Evolutionary conservation across 2,329 filamentous ascomycete species (phyloP), one percentile per base, ranked within the genome.

Genomic region (Bipolaris victoriae): DNA sequence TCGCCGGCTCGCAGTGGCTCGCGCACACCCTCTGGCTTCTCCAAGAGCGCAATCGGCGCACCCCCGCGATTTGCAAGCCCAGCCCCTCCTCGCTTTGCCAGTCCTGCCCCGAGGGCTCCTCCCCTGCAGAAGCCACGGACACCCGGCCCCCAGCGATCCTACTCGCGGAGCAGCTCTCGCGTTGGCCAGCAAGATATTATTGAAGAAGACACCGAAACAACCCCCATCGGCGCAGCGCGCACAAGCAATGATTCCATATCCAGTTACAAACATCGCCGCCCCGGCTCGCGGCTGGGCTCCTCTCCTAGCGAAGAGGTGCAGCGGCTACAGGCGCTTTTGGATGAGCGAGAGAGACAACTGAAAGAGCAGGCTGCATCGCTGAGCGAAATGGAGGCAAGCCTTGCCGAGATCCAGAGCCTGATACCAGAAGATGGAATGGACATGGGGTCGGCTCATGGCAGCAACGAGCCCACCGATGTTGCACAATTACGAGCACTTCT

Each of bases 301-400:
- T 70, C 72, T n/a, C 69, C 77, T 7, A 70, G 74, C 6, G 89
- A 90, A 41, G 91, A 97, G 72, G 76, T 96, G 7, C 88, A 90
- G 66, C 83, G 86, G 31, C 81, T 99, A 26, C 88, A 86, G 59
- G 80, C 82, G 37, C 86, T 94, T 74, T 82, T 98, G 18, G 88
- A 92, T 62, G 92, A 97, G 60, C 88, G 92, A 29, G 92, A 98
- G 66, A 86, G 84, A 63, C 91, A 97, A 73, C 80, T 99, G n/a
- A 89, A 88, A 66, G 95, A 97, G 41, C 95, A 99, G 76, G 88
- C 91, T 2, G 81, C 86, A 4, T 91, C 89, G 16, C 79, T 99
- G 50, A 84, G 88, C 13, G 95, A 99, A 66, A 97, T 99, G 89
- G 94, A 99, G 72, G 86, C 84, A 58, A 94, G 89, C 61, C 80